A percentile compares a stretch with the other conserved stretches of the same genome.
Evolutionary conservation across 495 filamentous ascomycete species (phyloP).

Genomic region (Viridothelium virens): DNA sequence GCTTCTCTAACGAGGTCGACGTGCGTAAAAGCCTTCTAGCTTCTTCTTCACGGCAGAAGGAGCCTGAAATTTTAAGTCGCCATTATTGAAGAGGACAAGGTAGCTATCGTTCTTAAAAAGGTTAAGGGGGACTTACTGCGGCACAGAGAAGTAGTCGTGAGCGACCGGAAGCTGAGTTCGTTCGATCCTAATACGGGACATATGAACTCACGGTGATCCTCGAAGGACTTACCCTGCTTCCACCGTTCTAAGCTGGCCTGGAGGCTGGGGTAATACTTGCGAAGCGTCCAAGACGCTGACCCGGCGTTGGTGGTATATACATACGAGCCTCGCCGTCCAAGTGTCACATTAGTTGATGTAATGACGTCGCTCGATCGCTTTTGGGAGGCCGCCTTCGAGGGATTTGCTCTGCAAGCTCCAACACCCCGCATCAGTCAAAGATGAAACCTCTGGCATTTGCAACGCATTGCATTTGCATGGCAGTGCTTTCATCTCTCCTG

Average conservation of each 20-base stretch:
- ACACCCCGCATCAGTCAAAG: background rate
- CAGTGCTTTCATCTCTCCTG: background rate
- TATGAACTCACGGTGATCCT: background rate
- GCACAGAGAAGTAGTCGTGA: background rate
- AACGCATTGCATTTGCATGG: background rate
- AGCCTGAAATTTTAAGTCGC: background rate
- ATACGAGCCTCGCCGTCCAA: background rate
- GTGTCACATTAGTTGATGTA: background rate
- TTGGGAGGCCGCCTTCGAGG: background rate
- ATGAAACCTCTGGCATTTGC: background rate
- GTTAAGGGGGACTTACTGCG: background rate
- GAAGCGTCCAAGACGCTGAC: background rate
- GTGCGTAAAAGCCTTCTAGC: background rate
- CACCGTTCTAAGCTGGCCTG: background rate
- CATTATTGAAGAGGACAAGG: background rate
- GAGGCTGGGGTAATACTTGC: background rate
- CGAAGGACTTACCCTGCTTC: background rate
- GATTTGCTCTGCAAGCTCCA: background rate
- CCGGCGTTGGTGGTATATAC: background rate
- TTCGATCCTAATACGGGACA: background rate
- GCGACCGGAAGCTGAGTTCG: background rate
- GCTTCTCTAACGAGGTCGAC: background rate
- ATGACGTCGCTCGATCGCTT: background rate
- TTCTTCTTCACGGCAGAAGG: background rate
- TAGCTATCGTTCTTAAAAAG: background rate